A percentile compares a stretch with the other conserved stretches of the same genome.
Evolutionary conservation across 768 basidiomycete genomes (phyloP).

Genomic region (Pleurotus tuoliensis): DNA sequence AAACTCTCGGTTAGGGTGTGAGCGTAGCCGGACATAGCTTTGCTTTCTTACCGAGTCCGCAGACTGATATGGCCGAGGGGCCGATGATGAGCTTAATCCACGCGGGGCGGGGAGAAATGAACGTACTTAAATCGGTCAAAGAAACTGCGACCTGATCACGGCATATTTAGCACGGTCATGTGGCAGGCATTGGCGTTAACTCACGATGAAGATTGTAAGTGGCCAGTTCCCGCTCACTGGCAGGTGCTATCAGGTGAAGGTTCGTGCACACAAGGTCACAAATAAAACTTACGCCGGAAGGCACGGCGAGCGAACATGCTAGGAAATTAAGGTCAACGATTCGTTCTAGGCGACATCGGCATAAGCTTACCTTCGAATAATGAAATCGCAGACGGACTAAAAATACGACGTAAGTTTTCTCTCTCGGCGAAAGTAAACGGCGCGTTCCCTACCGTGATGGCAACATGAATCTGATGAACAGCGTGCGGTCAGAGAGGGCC

Average conservation of each 20-base stretch:
- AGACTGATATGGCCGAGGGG: slow-evolving; percentile 20
- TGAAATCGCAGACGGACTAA: slow-evolving; percentile 46
- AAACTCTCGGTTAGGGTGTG: slow-evolving; percentile 4
- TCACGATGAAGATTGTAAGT: slow-evolving; percentile 43
- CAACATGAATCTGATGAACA: slow-evolving; percentile 43
- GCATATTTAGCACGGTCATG: background rate
- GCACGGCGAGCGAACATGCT: slow-evolving; percentile 50
- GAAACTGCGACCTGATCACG: slow-evolving; percentile 32
- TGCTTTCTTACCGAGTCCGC: slow-evolving; percentile 30
- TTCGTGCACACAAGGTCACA: no score
- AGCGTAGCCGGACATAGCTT: background rate
- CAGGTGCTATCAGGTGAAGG: slow-evolving; percentile 10
- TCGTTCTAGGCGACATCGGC: background rate
- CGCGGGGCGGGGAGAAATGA: background rate
- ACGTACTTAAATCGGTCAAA: slow-evolving; percentile 42
- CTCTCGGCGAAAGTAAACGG: background rate
- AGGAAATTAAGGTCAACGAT: background rate
- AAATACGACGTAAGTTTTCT: background rate
- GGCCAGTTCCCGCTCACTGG: slow-evolving; percentile 43
- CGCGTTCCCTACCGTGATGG: slow-evolving; percentile 40
- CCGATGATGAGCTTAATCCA: slow-evolving; percentile 2
- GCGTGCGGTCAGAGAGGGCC: background rate
- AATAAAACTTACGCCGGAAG: slow-evolving; percentile 39
- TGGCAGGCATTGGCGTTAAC: slow-evolving; percentile 16
- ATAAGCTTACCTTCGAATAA: slow-evolving; percentile 35